Conservation (phyloP, 768 basidiomycete genomes). For the Boletus pseudopeckii region DNA sequence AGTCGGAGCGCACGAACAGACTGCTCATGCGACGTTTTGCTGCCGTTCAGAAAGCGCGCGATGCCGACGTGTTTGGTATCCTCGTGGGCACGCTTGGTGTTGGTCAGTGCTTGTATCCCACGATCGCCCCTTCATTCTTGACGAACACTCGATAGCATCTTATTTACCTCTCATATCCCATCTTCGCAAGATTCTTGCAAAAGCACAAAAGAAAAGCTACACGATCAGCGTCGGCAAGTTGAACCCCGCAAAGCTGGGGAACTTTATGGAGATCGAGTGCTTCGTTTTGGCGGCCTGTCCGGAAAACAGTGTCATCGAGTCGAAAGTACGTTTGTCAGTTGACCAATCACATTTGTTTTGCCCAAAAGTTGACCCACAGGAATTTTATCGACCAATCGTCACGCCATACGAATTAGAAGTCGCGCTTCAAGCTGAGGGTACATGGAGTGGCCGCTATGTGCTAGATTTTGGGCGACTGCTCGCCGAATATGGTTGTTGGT, state of each 20-base stretch:
- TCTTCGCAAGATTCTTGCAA: constrained; percentile 65
- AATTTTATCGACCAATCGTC: constrained; percentile 86
- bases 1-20: constrained; percentile 70
- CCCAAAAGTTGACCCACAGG: constrained; percentile 42
- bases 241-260: constrained; percentile 91
- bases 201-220: constrained; percentile 83
- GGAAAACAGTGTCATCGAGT: constrained; percentile 81
- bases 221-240: constrained; percentile 94
- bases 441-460: constrained; percentile 76
- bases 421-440: constrained; percentile 66
- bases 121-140: background rate
- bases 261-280: constrained; percentile 95
- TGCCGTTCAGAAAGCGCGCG: constrained; percentile 79
- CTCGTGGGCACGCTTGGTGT: constrained; percentile 93
- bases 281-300: constrained; percentile 94
- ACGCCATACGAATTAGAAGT: constrained; percentile 90
- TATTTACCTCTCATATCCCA: constrained; percentile 84
- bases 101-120: constrained; percentile 41
- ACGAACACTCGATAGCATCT: constrained; percentile 46
- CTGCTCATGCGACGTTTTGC: constrained; percentile 90
- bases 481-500: constrained; percentile 28
- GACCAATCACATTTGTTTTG: background rate
- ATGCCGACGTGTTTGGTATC: constrained; percentile 93
- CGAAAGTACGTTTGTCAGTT: constrained; percentile 44
- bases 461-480: constrained; percentile 71